A percentile compares a stretch with the other conserved stretches of the same genome.
phyloP scores from a whole-genome alignment of 2,329 filamentous ascomycete genomes.

The Teratosphaeria destructans region DNA sequence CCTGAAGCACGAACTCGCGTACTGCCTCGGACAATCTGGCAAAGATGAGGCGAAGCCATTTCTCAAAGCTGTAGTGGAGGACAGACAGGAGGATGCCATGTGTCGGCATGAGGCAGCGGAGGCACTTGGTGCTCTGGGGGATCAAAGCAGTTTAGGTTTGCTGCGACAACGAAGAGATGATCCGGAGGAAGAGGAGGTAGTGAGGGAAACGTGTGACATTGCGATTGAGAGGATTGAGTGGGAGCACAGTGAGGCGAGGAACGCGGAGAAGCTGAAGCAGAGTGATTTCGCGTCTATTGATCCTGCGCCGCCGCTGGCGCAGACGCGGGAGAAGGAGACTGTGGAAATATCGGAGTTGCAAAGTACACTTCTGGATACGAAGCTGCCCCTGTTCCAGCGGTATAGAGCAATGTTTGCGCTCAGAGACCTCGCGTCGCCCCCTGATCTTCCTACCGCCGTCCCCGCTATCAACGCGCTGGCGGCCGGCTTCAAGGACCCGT shows the following conservation, averaged over 20 bases:
- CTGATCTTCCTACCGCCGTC: conserved; percentile 77
- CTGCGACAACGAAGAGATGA: conserved; percentile 66
- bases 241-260: conserved; percentile 66
- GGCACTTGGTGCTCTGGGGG: conserved; percentile 78
- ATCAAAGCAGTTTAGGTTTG: conserved; percentile 61
- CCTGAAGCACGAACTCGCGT: conserved; percentile 92
- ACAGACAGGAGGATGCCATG: conserved; percentile 83
- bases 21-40: conserved; percentile 86
- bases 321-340: conserved; percentile 47
- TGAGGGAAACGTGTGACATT: conserved; percentile 95
- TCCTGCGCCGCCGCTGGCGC: conserved; percentile 77
- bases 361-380: conserved; percentile 66
- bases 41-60: conserved; percentile 64
- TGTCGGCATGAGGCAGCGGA: conserved; percentile 94
- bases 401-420: conserved; percentile 98
- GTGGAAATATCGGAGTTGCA: conserved; percentile 58
- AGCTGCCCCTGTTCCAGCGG: conserved; percentile 72
- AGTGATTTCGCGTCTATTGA: conserved; percentile 96
- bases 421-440: conserved; percentile 86
- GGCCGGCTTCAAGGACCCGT: conserved; percentile 72
- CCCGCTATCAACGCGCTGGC: conserved; percentile 81
- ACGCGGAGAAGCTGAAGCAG: conserved; percentile 65
- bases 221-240: conserved; percentile 89
- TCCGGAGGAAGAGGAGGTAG: conserved; percentile 62
- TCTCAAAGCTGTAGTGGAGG: conserved; percentile 62